Evolutionary conservation across 2,329 filamentous ascomycete genomes (phyloP).

Genomic region (Nakataea oryzae): DNA sequence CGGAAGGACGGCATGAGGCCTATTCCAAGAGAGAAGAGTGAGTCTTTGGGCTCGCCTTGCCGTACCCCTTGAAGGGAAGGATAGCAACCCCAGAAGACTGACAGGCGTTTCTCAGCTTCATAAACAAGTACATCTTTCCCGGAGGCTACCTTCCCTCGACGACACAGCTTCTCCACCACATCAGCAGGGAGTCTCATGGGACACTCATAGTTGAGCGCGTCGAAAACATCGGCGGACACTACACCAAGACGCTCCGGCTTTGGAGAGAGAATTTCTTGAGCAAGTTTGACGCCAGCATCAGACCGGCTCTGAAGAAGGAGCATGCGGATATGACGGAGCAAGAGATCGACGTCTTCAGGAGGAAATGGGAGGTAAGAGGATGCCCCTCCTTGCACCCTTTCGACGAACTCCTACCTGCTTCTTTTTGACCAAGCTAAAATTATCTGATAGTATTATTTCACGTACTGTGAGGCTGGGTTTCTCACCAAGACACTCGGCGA

Average conservation of each 20-base stretch:
- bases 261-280: constrained; percentile 58
- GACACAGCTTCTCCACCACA: constrained; percentile 45
- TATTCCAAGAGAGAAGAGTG: constrained; percentile 57
- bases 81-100: constrained; percentile 4
- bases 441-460: constrained; percentile 54
- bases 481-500: constrained; percentile 62
- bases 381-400: neutral
- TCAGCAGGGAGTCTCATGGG: constrained; percentile 48
- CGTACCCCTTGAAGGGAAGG: neutral
- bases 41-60: constrained; percentile 11
- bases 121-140: constrained; percentile 68
- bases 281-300: constrained; percentile 51
- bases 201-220: constrained; percentile 56
- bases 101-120: constrained; percentile 38
- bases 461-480: constrained; percentile 66
- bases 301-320: constrained; percentile 46
- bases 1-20: constrained; percentile 54
- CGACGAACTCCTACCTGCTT: neutral
- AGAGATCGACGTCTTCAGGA: constrained; percentile 55
- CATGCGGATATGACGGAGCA: constrained; percentile 49
- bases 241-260: constrained; percentile 55
- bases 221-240: constrained; percentile 66
- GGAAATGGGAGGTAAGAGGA: constrained; percentile 55
- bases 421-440: constrained; percentile 3
- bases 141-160: constrained; percentile 59